Evolutionary conservation across 2,329 filamentous ascomycete genomes (phyloP), one percentile per base, ranked within the genome.

Genomic region (Aspergillus hortae): DNA sequence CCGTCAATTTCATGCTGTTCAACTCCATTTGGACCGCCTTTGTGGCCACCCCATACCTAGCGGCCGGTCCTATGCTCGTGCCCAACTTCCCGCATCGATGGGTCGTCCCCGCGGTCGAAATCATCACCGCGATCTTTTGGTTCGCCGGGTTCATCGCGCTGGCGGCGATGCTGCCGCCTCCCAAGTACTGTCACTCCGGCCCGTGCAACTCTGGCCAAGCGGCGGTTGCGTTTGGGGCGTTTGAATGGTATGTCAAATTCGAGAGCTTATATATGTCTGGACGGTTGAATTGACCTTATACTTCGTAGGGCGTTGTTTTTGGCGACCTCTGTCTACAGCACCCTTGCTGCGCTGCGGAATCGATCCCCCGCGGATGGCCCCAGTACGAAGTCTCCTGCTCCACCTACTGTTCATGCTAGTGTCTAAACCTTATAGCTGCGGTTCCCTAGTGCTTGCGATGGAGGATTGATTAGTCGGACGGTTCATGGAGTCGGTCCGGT

Each of bases 61-160:
- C 84, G 61, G 56, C 92, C 46, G 77, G 85, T 2, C 88, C 89
- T 1, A 74, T 81, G 41, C 85, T 84, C 71, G 76, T 84, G 61
- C 77, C 81, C 3, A 74, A 75, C 21, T 62, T 84, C 10, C 85
- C 85, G 61, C 83, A 90, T 69, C 81, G 79, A 48, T 82, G 83
- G 46, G 83, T 79, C 42, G 81, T 90, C 14, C 75, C 92, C 15
- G 84, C 64, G 1, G 77, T 89, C 30, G 88, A 95, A 64, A 77
- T 76, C 44, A 59, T 94, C 21, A 94, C 89, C 9, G 86, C 87
- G 74, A 78, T 95, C 51, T 95, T 95, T 77, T 96, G 91, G 91
- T 94, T 96, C 66, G 86, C 87, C 0, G 90, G 90, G 6, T 88
- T 90, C 62, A 85, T 95, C 59, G 89, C 90, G 0, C 72, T 92